phyloP scores from a whole-genome alignment of 768 basidiomycete genomes.

The Suillus clintonianus region DNA sequence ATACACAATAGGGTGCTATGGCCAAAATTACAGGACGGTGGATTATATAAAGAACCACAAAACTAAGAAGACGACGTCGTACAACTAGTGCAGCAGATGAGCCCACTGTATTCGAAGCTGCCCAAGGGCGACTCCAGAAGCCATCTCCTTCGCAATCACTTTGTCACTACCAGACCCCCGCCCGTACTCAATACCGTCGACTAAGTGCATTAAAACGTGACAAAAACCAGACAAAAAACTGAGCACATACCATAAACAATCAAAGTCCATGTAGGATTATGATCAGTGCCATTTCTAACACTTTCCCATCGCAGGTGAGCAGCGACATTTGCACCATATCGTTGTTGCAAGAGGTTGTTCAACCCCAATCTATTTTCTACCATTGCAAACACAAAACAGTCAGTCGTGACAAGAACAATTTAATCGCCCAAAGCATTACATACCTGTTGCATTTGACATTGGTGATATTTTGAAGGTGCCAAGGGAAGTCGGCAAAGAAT shows the following conservation, averaged over 20 bases:
- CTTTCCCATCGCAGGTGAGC: conserved; percentile 29
- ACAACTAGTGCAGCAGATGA: background rate
- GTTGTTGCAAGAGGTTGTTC: conserved; percentile 32
- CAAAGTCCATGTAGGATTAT: conserved; percentile 25
- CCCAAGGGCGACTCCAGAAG: conserved; percentile 26
- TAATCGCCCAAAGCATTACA: background rate
- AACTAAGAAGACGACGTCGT: background rate
- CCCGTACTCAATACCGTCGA: conserved; percentile 28
- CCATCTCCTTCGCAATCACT: conserved; percentile 31
- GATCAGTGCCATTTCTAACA: conserved; percentile 21
- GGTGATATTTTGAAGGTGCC: background rate
- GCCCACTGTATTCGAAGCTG: conserved; percentile 23
- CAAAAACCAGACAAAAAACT: background rate
- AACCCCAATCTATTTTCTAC: conserved; percentile 19
- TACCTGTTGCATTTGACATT: background rate
- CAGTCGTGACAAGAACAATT: background rate
- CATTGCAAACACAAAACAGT: background rate
- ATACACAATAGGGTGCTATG: background rate
- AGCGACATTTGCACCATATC: conserved; percentile 29
- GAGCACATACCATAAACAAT: conserved; percentile 26
- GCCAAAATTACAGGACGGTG: background rate
- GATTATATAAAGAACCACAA: background rate
- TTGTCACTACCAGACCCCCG: conserved; percentile 26
- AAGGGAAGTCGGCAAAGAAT: background rate
- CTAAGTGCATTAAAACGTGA: conserved; percentile 14